A percentile compares a stretch with the other conserved stretches of the same genome.
These are phyloP conservation scores for Colletotrichum godetiae DNA, from an alignment of 2,329 filamentous ascomycete species.

Conservation along the genomic window DNA sequence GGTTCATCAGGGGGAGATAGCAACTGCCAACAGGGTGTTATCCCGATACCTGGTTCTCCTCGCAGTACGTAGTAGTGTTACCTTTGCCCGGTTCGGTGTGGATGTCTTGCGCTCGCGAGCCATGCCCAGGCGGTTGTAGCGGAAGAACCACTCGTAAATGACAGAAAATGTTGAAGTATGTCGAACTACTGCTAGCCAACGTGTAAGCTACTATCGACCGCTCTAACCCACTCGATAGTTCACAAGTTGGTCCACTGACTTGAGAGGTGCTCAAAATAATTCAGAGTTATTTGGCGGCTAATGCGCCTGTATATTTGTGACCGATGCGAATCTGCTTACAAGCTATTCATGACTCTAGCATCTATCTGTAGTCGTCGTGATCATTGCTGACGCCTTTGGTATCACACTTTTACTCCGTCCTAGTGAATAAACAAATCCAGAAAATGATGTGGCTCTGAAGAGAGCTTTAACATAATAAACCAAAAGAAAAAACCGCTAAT, in stretches of 20 bases:
- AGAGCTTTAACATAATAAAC: constrained; percentile 10
- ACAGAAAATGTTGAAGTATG: too few species aligned
- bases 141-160: neutral
- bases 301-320: constrained; percentile 3
- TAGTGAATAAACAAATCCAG: neutral
- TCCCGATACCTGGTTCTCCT: neutral
- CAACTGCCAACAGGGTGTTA: neutral
- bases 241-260: neutral
- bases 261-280: neutral
- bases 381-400: constrained; percentile 28
- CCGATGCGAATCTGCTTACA: neutral
- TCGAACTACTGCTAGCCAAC: neutral
- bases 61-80: neutral
- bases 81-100: too few species aligned
- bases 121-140: neutral
- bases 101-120: neutral
- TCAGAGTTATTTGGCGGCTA: neutral
- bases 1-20: neutral
- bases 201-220: neutral
- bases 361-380: neutral
- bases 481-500: constrained; percentile 15
- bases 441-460: neutral
- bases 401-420: constrained; percentile 16
- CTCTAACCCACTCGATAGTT: neutral
- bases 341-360: neutral